phyloP scores from a whole-genome alignment of 805 yeast species.

The Candida odintsovae region DNA sequence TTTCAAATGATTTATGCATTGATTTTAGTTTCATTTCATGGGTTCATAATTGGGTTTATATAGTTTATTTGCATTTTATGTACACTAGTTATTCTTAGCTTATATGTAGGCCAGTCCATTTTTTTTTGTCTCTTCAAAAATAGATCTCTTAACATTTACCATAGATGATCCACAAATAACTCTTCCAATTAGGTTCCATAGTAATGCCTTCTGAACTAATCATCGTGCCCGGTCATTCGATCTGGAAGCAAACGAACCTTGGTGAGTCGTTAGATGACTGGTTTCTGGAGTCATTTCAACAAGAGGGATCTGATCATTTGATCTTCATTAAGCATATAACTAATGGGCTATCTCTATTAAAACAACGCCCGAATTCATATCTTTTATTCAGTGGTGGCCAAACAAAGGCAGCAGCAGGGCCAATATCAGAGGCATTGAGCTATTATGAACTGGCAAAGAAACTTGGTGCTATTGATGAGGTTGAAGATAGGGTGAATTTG shows the following conservation, averaged over 20 bases:
- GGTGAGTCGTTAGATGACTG: conserved; percentile 54
- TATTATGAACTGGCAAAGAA: conserved; percentile 42
- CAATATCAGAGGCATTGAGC: conserved; percentile 54
- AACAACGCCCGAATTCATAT: conserved; percentile 30
- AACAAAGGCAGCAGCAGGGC: conserved; percentile 52
- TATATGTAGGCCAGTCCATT: background rate
- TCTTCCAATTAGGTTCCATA: no score
- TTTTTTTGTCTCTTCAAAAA: background rate
- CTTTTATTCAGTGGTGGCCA: conserved; percentile 57
- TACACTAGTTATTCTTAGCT: background rate
- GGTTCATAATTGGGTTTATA: background rate
- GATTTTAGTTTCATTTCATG: background rate
- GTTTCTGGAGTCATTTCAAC: conserved; percentile 62
- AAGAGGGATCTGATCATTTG: conserved; percentile 62
- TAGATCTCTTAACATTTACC: no score
- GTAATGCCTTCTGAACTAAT: conserved; percentile 27
- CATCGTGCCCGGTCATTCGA: conserved; percentile 58
- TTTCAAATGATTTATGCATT: conserved; percentile 43
- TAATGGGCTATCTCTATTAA: conserved; percentile 33
- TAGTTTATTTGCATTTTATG: background rate
- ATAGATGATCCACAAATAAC: no score
- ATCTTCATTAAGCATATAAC: conserved; percentile 59
- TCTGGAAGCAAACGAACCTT: conserved; percentile 44
- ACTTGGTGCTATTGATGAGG: conserved; percentile 16
- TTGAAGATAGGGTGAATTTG: conserved; percentile 29